phyloP scores from a whole-genome alignment of 2,329 filamentous ascomycete genomes.

The Penicillium freii region DNA sequence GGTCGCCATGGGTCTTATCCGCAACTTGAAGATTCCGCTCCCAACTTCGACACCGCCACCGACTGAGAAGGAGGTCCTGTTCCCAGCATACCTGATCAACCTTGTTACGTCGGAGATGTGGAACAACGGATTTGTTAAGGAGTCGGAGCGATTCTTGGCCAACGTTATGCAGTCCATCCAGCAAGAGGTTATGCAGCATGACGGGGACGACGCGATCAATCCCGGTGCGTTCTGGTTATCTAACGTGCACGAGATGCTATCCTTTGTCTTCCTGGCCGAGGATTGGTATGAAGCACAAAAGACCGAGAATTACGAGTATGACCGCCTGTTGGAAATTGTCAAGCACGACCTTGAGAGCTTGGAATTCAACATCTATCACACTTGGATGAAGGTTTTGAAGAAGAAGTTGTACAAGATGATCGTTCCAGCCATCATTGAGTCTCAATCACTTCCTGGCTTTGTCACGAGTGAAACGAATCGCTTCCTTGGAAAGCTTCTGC shows the following conservation, averaged over 20 bases:
- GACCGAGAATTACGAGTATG: conserved; percentile 98
- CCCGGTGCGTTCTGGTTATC: conserved; percentile 98
- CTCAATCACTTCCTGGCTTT: conserved; percentile 94
- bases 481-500: conserved; percentile 94
- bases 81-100: conserved; percentile 98
- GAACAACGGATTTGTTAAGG: conserved; percentile 99
- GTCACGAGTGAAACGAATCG: conserved; percentile 98
- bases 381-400: conserved; percentile 99
- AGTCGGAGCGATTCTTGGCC: conserved; percentile 96
- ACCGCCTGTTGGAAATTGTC: conserved; percentile 94
- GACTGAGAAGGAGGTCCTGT: conserved; percentile 96
- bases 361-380: conserved; percentile 99
- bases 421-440: conserved; percentile 98
- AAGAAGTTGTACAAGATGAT: conserved; percentile 99
- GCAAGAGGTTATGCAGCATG: conserved; percentile 98
- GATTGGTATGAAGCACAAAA: conserved; percentile 99
- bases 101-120: conserved; percentile 99
- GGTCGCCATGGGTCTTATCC: conserved; percentile 92
- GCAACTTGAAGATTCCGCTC: conserved; percentile 91
- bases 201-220: conserved; percentile 95
- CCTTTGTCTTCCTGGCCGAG: conserved; percentile 97
- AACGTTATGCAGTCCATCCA: conserved; percentile 99
- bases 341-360: conserved; percentile 98
- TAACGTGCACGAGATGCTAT: conserved; percentile 99
- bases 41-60: conserved; percentile 84